Percentiles rank a stretch among this genome's conserved stretches.
Evolutionary conservation across 192 early-diverging fungal genomes (phyloP).

Genomic region (Entomortierella parvispora): DNA sequence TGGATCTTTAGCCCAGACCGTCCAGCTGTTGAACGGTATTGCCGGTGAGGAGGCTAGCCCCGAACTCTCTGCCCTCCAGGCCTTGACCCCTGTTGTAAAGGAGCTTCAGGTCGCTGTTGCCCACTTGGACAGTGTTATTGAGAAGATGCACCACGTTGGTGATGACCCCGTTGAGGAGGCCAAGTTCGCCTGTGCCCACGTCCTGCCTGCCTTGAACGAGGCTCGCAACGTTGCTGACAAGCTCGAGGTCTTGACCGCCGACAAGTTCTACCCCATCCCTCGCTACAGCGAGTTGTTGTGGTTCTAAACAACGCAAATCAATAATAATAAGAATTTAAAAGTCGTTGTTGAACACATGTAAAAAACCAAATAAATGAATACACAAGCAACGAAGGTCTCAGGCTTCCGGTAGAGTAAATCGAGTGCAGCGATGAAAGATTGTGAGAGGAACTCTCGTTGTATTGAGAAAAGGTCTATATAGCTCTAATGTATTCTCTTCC

Average conservation of each 20-base stretch:
- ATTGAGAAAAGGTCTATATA: too few relatives aligned
- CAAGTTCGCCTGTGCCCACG: conserved; percentile 58
- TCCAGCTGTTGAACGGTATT: conserved; percentile 70
- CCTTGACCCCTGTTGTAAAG: conserved; percentile 67
- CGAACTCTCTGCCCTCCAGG: conserved; percentile 72
- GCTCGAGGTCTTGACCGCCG: conserved; percentile 79
- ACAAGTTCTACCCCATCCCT: conserved; percentile 95
- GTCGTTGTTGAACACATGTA: too few relatives aligned
- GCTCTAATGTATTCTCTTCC: too few relatives aligned
- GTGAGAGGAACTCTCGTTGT: too few relatives aligned
- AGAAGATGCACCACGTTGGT: conserved; percentile 59
- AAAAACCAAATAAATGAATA: too few relatives aligned
- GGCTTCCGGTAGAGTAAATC: too few relatives aligned
- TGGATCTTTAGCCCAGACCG: conserved; percentile 82
- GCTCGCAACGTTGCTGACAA: conserved; percentile 72
- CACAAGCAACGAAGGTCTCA: too few relatives aligned
- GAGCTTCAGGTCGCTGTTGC: conserved; percentile 62
- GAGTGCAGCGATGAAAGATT: too few relatives aligned
- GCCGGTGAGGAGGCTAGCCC: conserved; percentile 55
- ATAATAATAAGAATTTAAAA: too few relatives aligned
- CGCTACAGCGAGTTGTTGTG: conserved; percentile 92
- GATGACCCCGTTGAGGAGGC: conserved; percentile 69
- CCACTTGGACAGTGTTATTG: conserved; percentile 61
- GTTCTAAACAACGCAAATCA: conserved; percentile 1
- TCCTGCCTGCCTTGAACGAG: conserved; percentile 78